These are phyloP conservation scores for Vigna nakashimae DNA, from an alignment of 306 rosid genomes.

Conservation along the genomic window DNA sequence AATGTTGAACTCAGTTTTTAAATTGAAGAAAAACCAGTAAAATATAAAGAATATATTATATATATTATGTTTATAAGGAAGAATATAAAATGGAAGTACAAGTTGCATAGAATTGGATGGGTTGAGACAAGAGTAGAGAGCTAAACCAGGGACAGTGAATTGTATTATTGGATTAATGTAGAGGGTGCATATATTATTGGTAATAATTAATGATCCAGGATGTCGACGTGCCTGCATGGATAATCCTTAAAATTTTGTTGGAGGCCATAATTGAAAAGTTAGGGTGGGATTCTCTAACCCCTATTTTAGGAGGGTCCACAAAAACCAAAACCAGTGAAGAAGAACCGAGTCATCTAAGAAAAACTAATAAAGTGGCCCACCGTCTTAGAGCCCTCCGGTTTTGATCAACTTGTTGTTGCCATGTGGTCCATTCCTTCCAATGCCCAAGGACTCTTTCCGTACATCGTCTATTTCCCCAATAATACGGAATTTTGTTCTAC, in stretches of 20 bases:
- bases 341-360: not conserved
- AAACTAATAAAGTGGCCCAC: slow-evolving; percentile 37
- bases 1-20: too few relatives aligned
- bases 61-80: not conserved
- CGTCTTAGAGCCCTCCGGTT: slow-evolving; percentile 46
- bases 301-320: slow-evolving; percentile 20
- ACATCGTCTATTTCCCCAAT: slow-evolving; percentile 27
- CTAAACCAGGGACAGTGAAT: not conserved
- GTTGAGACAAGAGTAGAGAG: not conserved
- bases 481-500: not conserved
- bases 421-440: slow-evolving; percentile 42
- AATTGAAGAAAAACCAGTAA: too few relatives aligned
- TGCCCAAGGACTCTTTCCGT: slow-evolving; percentile 60
- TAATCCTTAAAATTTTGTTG: not conserved
- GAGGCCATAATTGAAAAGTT: slow-evolving; percentile 19
- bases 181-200: not conserved
- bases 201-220: not conserved
- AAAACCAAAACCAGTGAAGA: slow-evolving; percentile 19
- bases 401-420: slow-evolving; percentile 52
- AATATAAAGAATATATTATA: too few relatives aligned
- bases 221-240: not conserved
- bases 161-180: not conserved
- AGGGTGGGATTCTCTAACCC: slow-evolving; percentile 29
- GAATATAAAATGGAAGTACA: not conserved
- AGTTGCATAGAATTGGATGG: not conserved